Evolutionary conservation across 1,284 basidiomycete species (phyloP).

Genomic region (Moesziomyces sp.): DNA sequence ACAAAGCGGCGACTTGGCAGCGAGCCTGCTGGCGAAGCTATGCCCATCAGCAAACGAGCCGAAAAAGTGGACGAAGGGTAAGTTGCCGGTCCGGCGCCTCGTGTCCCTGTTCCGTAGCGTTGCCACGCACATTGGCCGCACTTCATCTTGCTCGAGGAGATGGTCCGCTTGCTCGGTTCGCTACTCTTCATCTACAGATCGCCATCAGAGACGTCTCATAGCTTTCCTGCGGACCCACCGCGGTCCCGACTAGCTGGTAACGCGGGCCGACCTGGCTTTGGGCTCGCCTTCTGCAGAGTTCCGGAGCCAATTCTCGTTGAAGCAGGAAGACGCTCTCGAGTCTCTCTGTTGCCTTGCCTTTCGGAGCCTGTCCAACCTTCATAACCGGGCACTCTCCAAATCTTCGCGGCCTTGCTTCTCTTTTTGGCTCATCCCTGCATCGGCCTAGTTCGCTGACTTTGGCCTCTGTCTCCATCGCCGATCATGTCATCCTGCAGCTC

Average conservation of each 20-base stretch:
- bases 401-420: too few species aligned
- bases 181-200: not conserved
- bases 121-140: not conserved
- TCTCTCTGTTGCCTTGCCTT: too few species aligned
- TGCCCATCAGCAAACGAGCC: slow-evolving; percentile 11
- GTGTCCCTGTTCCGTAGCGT: not conserved
- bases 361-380: not conserved
- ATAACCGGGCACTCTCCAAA: too few species aligned
- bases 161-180: slow-evolving; percentile 7
- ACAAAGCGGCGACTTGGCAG: not conserved
- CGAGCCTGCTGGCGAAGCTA: slow-evolving; percentile 2
- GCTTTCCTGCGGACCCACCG: not conserved
- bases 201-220: not conserved
- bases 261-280: not conserved
- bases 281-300: not conserved
- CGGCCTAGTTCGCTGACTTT: not conserved
- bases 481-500: slow-evolving; percentile 20
- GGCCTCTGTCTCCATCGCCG: not conserved
- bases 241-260: not conserved
- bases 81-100: slow-evolving; percentile 2
- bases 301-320: not conserved
- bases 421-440: not conserved
- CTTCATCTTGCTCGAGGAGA: slow-evolving; percentile 5
- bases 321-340: too few species aligned
- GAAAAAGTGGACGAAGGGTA: slow-evolving; percentile 18